Percentiles rank a stretch among this genome's conserved stretches.
Conservation (phyloP, 1,139 yeast genomes). For the Yamadazyma friedrichii region DNA sequence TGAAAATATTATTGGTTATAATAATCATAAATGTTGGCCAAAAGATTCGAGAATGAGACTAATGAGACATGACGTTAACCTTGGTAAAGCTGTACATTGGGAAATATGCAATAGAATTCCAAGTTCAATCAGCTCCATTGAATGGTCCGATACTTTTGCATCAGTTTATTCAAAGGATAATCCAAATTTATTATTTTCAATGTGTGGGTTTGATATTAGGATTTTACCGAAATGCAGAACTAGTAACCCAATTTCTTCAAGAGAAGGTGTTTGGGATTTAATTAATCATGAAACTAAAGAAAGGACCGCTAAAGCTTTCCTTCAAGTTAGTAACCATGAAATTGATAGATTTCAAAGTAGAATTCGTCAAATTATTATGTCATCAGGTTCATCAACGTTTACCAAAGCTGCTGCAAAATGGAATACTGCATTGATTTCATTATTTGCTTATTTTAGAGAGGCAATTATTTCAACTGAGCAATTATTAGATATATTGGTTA, state of each 20-base stretch:
- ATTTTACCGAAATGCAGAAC: conserved; percentile 73
- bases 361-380: conserved; percentile 87
- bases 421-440: conserved; percentile 88
- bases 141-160: conserved; percentile 81
- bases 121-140: conserved; percentile 62
- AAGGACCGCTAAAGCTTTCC: conserved; percentile 83
- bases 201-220: conserved; percentile 95
- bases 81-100: conserved; percentile 93
- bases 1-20: conserved; percentile 83
- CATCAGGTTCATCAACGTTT: conserved; percentile 94
- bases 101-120: conserved; percentile 83
- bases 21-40: conserved; percentile 94
- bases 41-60: conserved; percentile 86
- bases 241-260: conserved; percentile 43
- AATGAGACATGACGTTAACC: conserved; percentile 86
- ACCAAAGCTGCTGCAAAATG: conserved; percentile 93
- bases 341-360: conserved; percentile 79
- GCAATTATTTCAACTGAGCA: conserved; percentile 85
- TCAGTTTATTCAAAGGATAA: conserved; percentile 91
- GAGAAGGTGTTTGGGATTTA: conserved; percentile 92
- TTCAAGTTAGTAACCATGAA: conserved; percentile 80
- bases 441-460: conserved; percentile 89
- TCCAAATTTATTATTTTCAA: conserved; percentile 80
- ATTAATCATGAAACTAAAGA: conserved; percentile 71
- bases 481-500: conserved; percentile 77